Conservation (phyloP, 2,329 filamentous ascomycete genomes). For the Xylaria sp. region DNA sequence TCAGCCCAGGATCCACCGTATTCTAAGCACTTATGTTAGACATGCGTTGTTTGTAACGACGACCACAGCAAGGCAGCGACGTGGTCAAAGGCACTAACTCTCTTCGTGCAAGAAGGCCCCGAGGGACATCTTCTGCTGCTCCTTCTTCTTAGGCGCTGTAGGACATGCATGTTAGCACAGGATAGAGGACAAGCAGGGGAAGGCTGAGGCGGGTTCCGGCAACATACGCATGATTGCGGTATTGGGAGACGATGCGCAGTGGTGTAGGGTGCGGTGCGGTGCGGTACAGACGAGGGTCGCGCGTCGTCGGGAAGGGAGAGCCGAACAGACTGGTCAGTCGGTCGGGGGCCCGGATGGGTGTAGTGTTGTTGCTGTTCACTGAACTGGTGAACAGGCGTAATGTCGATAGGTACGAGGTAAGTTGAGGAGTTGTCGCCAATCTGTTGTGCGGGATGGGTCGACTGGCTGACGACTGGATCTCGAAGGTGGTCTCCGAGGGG, state of each 20-base stretch:
- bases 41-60: conserved; percentile 8
- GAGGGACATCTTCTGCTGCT: conserved; percentile 95
- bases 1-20: conserved; percentile 92
- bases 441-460: conserved; percentile 24
- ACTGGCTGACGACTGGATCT: conserved; percentile 34
- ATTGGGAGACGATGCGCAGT: conserved; percentile 44
- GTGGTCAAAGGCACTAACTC: conserved; percentile 65
- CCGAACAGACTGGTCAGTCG: conserved; percentile 23
- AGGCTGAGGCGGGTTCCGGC: conserved; percentile 27
- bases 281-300: conserved; percentile 27
- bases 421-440: conserved; percentile 27
- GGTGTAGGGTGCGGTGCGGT: conserved; percentile 18
- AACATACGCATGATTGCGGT: conserved; percentile 68
- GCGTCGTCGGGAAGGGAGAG: conserved; percentile 30
- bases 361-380: conserved; percentile 1
- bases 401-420: background rate
- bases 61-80: conserved; percentile 24
- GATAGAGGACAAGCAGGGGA: background rate
- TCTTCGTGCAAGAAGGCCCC: conserved; percentile 93
- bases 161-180: conserved; percentile 49
- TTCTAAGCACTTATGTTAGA: conserved; percentile 45
- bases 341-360: background rate
- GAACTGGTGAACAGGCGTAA: background rate
- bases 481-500: conserved; percentile 29
- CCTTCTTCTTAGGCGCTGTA: conserved; percentile 89